Evolutionary conservation across 1,284 basidiomycete species (phyloP).

Genomic region (Calocybe gambosa): DNA sequence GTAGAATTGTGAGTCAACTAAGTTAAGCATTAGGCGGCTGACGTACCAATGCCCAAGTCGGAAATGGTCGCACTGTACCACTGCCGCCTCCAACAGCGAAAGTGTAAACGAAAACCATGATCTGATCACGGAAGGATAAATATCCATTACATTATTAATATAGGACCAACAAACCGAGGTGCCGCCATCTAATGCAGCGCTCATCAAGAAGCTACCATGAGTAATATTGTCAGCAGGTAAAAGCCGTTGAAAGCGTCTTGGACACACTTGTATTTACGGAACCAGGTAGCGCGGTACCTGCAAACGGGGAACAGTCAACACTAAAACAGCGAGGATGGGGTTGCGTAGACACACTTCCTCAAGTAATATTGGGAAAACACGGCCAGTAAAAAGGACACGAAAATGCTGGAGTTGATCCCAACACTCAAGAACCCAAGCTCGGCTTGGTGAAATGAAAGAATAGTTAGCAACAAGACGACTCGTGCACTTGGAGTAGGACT

Average conservation of each 20-base stretch:
- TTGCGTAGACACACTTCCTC: slow-evolving; percentile 23
- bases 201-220: slow-evolving; percentile 35
- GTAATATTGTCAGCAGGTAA: background rate
- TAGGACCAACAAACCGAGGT: slow-evolving; percentile 24
- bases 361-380: slow-evolving; percentile 51
- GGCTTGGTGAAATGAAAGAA: background rate
- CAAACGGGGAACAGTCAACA: background rate
- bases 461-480: background rate
- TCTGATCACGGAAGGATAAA: slow-evolving; percentile 21
- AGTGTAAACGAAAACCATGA: slow-evolving; percentile 50
- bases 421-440: slow-evolving; percentile 37
- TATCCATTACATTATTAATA: background rate
- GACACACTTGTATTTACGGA: slow-evolving; percentile 47
- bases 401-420: slow-evolving; percentile 50
- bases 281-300: slow-evolving; percentile 34
- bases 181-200: slow-evolving; percentile 52
- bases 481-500: slow-evolving; percentile 9
- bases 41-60: slow-evolving; percentile 28
- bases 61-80: slow-evolving; percentile 41
- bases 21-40: background rate
- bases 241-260: background rate
- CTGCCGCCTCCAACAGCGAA: slow-evolving; percentile 59
- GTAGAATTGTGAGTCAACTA: background rate
- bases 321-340: background rate
- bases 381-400: slow-evolving; percentile 45